These are phyloP conservation scores for Fusarium coffeatum DNA, from an alignment of 2,329 filamentous ascomycete genomes.

Conservation along the genomic window DNA sequence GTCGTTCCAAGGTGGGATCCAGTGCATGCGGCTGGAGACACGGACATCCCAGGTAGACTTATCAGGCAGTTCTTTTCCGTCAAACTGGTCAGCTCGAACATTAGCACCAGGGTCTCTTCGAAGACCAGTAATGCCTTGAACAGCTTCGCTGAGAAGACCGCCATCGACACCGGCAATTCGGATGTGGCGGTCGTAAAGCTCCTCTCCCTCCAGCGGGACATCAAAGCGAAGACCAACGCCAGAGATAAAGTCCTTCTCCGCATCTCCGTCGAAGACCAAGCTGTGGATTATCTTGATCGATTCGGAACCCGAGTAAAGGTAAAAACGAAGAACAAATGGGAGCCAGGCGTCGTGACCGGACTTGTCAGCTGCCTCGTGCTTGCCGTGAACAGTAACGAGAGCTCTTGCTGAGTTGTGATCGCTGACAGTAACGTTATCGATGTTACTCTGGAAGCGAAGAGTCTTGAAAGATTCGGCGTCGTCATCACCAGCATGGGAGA, in stretches of 20 bases:
- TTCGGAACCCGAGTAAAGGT: constrained; percentile 68
- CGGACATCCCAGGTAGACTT: constrained; percentile 59
- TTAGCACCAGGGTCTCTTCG: constrained; percentile 63
- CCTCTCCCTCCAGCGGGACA: constrained; percentile 63
- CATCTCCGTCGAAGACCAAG: constrained; percentile 65
- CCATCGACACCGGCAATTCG: constrained; percentile 66
- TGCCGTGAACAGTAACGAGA: constrained; percentile 59
- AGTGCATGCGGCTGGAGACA: constrained; percentile 61
- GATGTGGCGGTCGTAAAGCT: constrained; percentile 69
- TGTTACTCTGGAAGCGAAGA: constrained; percentile 61
- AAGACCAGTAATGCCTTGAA: constrained; percentile 70
- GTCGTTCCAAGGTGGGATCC: constrained; percentile 69
- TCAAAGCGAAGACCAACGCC: constrained; percentile 67
- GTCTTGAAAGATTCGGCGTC: constrained; percentile 51
- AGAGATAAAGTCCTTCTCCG: constrained; percentile 62
- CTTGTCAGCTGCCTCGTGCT: constrained; percentile 50
- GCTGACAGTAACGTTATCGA: constrained; percentile 63
- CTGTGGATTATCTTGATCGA: constrained; percentile 66
- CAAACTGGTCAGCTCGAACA: constrained; percentile 62
- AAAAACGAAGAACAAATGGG: constrained; percentile 64
- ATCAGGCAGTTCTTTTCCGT: constrained; percentile 58
- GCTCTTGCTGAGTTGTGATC: constrained; percentile 51
- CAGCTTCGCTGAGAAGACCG: constrained; percentile 67
- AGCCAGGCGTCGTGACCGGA: constrained; percentile 59
- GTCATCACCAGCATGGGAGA: constrained; percentile 50